Evolutionary conservation across 768 basidiomycete species (phyloP).

Genomic region (Amanita muscaria): DNA sequence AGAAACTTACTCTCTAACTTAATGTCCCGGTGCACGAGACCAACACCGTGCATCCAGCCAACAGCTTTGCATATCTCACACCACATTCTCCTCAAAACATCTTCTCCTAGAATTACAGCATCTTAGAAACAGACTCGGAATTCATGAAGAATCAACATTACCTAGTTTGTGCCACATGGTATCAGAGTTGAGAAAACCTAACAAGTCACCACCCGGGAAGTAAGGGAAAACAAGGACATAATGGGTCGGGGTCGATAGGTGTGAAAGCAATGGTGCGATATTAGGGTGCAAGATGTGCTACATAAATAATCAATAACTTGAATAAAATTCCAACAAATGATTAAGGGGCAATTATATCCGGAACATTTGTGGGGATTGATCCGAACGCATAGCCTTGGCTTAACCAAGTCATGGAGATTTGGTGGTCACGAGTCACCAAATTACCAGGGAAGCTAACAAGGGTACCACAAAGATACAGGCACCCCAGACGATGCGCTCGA

Average conservation of each 20-base stretch:
- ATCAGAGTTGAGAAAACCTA: constrained; percentile 62
- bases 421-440: too few relatives aligned
- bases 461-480: too few relatives aligned
- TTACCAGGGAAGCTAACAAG: too few relatives aligned
- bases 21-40: constrained; percentile 84
- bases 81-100: constrained; percentile 60
- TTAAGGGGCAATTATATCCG: too few relatives aligned
- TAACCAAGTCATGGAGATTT: too few relatives aligned
- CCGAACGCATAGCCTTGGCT: too few relatives aligned
- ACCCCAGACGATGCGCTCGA: too few relatives aligned
- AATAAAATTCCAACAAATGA: background rate
- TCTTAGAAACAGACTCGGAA: constrained; percentile 4
- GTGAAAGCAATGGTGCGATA: constrained; percentile 62
- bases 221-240: constrained; percentile 77
- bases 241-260: constrained; percentile 62
- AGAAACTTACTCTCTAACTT: constrained; percentile 60
- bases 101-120: constrained; percentile 25
- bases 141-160: constrained; percentile 14
- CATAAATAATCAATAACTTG: constrained; percentile 5
- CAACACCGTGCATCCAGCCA: constrained; percentile 81
- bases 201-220: constrained; percentile 72
- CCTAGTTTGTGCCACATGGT: constrained; percentile 32
- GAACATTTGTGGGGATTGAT: too few relatives aligned
- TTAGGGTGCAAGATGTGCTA: constrained; percentile 77
- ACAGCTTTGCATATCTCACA: constrained; percentile 70